Evolutionary conservation across 75 land plant genomes (phyloP).

Genomic region (Cryptomeria japonica): DNA sequence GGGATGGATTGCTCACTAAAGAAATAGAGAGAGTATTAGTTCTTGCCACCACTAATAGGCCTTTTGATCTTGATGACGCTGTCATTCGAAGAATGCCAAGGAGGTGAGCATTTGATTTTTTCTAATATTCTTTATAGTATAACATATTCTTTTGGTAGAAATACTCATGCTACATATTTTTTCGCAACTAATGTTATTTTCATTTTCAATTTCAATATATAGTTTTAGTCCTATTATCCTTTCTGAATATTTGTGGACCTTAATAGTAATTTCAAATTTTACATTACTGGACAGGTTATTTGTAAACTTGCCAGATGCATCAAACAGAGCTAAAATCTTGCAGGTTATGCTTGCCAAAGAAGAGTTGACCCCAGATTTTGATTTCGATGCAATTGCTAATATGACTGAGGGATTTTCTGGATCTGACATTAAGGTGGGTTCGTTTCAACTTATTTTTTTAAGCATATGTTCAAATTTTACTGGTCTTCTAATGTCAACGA

Average conservation of each 20-base stretch:
- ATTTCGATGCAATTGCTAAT: conserved; percentile 14
- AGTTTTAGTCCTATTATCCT: too few species aligned
- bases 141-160: too few species aligned
- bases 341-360: conserved; percentile 25
- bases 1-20: conserved; percentile 33
- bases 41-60: conserved; percentile 30
- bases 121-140: background rate
- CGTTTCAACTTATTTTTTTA: background rate
- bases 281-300: conserved; percentile 6
- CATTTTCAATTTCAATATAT: too few species aligned
- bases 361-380: conserved; percentile 15
- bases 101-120: conserved; percentile 3
- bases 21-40: conserved; percentile 32
- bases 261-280: too few species aligned
- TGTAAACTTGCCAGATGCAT: conserved; percentile 24
- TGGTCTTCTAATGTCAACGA: background rate
- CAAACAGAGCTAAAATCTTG: conserved; percentile 22
- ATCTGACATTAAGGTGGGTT: conserved; percentile 27
- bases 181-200: too few species aligned
- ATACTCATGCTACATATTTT: too few species aligned
- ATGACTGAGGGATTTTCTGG: conserved; percentile 33
- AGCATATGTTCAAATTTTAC: background rate
- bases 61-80: conserved; percentile 37
- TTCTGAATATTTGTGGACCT: too few species aligned
- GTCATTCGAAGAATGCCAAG: conserved; percentile 30